phyloP scores from a whole-genome alignment of 2,329 filamentous ascomycete genomes.

The Pseudocercospora pini-densiflorae region DNA sequence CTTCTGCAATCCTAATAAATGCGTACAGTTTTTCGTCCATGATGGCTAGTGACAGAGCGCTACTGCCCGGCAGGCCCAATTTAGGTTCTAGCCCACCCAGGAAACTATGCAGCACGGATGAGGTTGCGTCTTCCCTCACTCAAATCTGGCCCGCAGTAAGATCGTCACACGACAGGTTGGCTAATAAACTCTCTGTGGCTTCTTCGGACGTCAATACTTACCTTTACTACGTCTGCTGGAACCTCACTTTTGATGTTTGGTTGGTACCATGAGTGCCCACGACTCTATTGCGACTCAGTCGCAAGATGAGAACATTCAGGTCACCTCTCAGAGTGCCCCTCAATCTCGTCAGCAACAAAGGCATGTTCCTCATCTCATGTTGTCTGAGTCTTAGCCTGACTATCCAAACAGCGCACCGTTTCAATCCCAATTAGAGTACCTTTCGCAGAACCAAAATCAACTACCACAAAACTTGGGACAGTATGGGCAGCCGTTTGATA shows the following conservation, averaged over 20 bases:
- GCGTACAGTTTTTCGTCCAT: neutral
- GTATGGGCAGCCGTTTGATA: conserved; percentile 30
- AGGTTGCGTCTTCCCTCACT: conserved; percentile 7
- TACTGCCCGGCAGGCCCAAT: neutral
- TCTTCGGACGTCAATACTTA: conserved; percentile 10
- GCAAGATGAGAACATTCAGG: neutral
- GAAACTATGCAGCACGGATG: conserved; percentile 1
- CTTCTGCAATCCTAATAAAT: neutral
- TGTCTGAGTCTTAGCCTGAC: conserved; percentile 4
- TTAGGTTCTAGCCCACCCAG: conserved; percentile 10
- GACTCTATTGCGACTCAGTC: conserved; percentile 12
- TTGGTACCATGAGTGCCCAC: conserved; percentile 15
- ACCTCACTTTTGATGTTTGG: conserved; percentile 7
- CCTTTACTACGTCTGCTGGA: conserved; percentile 1
- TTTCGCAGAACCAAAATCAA: conserved; percentile 26
- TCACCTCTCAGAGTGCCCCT: conserved; percentile 4
- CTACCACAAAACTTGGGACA: conserved; percentile 15
- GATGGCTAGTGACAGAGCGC: conserved; percentile 13
- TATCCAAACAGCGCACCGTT: conserved; percentile 26
- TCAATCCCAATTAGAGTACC: conserved; percentile 30
- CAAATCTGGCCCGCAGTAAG: conserved; percentile 15
- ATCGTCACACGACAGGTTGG: conserved; percentile 15
- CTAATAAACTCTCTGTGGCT: conserved; percentile 15
- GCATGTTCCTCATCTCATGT: conserved; percentile 13
- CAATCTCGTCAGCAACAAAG: conserved; percentile 19